These are phyloP conservation scores for Debaryomyces fabryi DNA, from an alignment of 1,139 yeast genomes.

Conservation along the genomic window DNA sequence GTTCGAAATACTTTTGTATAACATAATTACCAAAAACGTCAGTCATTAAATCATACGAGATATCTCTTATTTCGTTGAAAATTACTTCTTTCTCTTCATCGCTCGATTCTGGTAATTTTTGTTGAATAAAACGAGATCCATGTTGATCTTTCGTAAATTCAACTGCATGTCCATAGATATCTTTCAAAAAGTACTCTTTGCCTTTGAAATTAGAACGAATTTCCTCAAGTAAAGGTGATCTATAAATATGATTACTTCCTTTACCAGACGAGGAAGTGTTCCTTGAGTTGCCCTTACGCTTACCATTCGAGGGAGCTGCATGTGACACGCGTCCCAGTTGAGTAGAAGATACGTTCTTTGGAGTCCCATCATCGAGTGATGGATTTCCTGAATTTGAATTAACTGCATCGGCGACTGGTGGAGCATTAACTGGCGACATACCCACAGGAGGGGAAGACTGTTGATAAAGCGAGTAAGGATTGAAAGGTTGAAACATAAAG, in stretches of 20 bases:
- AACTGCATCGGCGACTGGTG: conserved; percentile 9
- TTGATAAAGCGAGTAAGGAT: conserved; percentile 49
- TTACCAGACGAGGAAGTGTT: conserved; percentile 15
- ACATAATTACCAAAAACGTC: conserved; percentile 99
- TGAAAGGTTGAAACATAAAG: conserved; percentile 53
- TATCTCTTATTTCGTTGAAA: conserved; percentile 79
- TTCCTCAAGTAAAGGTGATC: conserved; percentile 85
- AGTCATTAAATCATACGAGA: conserved; percentile 80
- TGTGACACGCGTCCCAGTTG: conserved; percentile 11
- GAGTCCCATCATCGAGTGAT: conserved; percentile 2
- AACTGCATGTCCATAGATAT: conserved; percentile 82
- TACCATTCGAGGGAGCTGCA: conserved; percentile 11
- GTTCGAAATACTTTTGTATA: conserved; percentile 90
- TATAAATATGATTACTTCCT: conserved; percentile 52
- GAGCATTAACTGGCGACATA: conserved; percentile 5
- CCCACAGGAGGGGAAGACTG: conserved; percentile 32
- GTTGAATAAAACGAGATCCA: conserved; percentile 95
- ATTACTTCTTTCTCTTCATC: conserved; percentile 78
- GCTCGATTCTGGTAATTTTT: conserved; percentile 66
- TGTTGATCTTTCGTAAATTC: conserved; percentile 97
- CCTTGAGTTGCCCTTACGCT: conserved; percentile 13
- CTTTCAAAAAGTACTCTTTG: conserved; percentile 65
- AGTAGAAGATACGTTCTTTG: conserved; percentile 4
- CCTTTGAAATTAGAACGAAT: conserved; percentile 71
- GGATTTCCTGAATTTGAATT: conserved; percentile 13